Evolutionary conservation across 164 flowering plant species (phyloP).

Genomic region (Cinnamomum micranthum): DNA sequence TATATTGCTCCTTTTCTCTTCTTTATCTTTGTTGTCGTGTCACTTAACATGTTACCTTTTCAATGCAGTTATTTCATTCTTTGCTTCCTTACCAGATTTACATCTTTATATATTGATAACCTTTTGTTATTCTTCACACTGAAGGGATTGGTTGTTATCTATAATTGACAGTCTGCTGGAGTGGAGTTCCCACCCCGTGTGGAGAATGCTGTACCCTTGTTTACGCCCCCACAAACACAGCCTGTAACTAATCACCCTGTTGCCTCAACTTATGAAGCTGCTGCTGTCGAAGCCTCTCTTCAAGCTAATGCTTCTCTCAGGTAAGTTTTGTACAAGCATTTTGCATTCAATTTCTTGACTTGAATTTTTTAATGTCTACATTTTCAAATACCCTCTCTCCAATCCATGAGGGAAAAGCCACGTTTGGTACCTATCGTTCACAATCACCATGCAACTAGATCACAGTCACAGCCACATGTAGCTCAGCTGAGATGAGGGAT

Average conservation of each 20-base stretch:
- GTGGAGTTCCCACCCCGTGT: constrained; percentile 62
- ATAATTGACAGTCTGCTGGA: constrained; percentile 46
- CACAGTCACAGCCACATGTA: not conserved
- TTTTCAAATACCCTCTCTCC: not conserved
- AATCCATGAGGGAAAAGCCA: not conserved
- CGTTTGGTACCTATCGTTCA: not conserved
- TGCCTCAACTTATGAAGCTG: constrained; percentile 49
- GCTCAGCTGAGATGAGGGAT: not conserved
- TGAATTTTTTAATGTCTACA: not conserved
- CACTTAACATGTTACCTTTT: not conserved
- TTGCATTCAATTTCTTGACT: not conserved
- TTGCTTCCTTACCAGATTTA: not conserved
- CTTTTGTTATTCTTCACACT: not conserved
- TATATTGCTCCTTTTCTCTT: not conserved
- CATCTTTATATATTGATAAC: not conserved
- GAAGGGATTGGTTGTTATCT: constrained; percentile 1
- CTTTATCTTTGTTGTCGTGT: not conserved
- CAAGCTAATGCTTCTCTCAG: constrained; percentile 69
- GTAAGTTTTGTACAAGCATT: constrained; percentile 29
- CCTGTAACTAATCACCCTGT: constrained; percentile 39
- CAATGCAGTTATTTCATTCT: not conserved
- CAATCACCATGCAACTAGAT: not conserved
- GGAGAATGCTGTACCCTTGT: constrained; percentile 65
- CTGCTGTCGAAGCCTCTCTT: constrained; percentile 67
- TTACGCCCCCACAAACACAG: constrained; percentile 91